Percentiles rank a stretch among this genome's conserved stretches.
Evolutionary conservation across 2,329 filamentous ascomycete species (phyloP).

Genomic region (Periconia sp.): DNA sequence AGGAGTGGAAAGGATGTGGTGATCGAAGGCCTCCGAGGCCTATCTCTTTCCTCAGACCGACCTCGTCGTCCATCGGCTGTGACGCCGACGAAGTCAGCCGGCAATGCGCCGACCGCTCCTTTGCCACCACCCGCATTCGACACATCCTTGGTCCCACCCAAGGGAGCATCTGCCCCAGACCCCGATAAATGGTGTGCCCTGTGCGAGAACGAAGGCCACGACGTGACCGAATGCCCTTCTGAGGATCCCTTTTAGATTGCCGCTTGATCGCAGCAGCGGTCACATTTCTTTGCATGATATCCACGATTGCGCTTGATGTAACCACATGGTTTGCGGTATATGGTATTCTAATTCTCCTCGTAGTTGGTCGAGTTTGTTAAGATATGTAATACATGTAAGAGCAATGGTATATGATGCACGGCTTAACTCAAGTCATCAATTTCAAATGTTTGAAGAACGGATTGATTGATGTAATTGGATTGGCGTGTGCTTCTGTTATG

Average conservation of each 20-base stretch:
- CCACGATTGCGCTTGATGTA: conserved; percentile 10
- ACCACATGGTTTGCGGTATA: conserved; percentile 5
- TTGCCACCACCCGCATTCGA: conserved; percentile 38
- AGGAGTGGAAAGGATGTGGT: conserved; percentile 33
- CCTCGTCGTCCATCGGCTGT: conserved; percentile 30
- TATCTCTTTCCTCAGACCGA: conserved; percentile 36
- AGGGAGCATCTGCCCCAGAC: conserved; percentile 53
- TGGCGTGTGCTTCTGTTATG: too few relatives aligned
- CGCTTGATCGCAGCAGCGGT: conserved; percentile 2
- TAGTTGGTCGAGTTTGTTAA: not conserved
- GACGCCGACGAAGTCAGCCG: conserved; percentile 35
- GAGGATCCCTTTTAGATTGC: conserved; percentile 66
- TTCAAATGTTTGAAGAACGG: too few relatives aligned
- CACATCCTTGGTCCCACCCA: conserved; percentile 35
- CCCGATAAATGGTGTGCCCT: conserved; percentile 94
- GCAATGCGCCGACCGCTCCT: conserved; percentile 37
- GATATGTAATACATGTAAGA: not conserved
- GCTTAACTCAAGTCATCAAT: not conserved
- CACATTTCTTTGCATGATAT: conserved; percentile 20
- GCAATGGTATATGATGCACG: not conserved
- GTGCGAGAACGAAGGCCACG: conserved; percentile 93
- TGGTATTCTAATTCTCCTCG: conserved; percentile 1
- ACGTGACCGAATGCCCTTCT: conserved; percentile 92
- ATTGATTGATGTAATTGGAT: too few relatives aligned
- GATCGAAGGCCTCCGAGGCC: conserved; percentile 34